phyloP scores from a whole-genome alignment of 1,284 basidiomycete genomes.

The Erythrobasidium hasegawianum region DNA sequence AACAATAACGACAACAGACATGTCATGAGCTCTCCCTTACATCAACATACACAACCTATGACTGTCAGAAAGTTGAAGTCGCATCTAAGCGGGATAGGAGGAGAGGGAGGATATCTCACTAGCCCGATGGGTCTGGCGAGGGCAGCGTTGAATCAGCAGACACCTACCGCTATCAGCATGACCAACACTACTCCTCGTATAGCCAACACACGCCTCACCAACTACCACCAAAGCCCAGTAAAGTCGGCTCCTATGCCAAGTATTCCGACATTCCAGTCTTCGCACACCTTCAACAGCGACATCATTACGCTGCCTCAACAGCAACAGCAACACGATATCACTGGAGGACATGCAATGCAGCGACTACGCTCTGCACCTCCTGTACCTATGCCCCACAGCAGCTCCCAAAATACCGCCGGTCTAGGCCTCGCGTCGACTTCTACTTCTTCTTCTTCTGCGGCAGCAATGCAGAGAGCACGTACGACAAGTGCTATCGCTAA shows the following conservation, averaged over 20 bases:
- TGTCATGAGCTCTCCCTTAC: constrained; percentile 15
- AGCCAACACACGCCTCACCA: background rate
- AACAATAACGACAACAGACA: background rate
- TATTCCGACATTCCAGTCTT: background rate
- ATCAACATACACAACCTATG: constrained; percentile 8
- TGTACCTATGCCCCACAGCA: background rate
- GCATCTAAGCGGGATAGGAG: constrained; percentile 32
- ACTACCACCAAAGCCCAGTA: background rate
- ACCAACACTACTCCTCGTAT: background rate
- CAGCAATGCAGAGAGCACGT: background rate
- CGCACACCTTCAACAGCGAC: too few species aligned
- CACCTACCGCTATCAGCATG: background rate
- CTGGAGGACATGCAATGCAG: constrained; percentile 2
- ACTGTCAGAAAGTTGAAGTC: constrained; percentile 33
- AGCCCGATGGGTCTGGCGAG: constrained; percentile 18
- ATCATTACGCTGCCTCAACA: too few species aligned
- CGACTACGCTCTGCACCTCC: constrained; percentile 19
- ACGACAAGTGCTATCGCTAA: background rate
- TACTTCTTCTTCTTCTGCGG: background rate
- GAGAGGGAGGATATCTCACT: constrained; percentile 26
- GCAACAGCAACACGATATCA: background rate
- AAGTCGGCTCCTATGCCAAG: constrained; percentile 1
- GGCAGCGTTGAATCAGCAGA: too few species aligned
- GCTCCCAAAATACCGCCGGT: background rate
- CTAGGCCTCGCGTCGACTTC: constrained; percentile 2